phyloP scores from a whole-genome alignment of 2,329 filamentous ascomycete genomes.

The Alternaria sp. region DNA sequence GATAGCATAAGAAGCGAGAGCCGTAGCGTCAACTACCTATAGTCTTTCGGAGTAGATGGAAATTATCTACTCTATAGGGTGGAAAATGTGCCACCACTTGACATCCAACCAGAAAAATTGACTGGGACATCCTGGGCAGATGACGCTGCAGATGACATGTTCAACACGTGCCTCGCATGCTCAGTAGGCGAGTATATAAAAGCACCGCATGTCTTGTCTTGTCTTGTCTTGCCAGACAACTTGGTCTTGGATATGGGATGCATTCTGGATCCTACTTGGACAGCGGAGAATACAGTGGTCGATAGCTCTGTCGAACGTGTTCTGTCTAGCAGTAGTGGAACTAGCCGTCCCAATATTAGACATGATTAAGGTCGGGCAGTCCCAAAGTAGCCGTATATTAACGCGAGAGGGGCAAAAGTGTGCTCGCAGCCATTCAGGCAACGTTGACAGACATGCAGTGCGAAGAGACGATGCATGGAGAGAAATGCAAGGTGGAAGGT shows the following conservation, averaged over 20 bases:
- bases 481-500: background rate
- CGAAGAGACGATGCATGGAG: background rate
- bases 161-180: constrained; percentile 5
- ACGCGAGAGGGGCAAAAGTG: background rate
- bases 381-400: background rate
- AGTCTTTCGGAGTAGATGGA: background rate
- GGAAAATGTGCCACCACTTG: background rate
- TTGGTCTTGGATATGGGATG: background rate
- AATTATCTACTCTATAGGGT: background rate
- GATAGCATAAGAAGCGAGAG: background rate
- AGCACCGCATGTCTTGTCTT: background rate
- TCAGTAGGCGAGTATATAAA: background rate
- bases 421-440: background rate
- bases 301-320: background rate
- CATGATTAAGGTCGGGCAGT: background rate
- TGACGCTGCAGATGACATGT: background rate
- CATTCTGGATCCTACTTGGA: background rate
- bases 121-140: constrained; percentile 1
- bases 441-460: background rate
- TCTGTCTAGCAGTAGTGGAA: background rate
- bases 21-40: background rate
- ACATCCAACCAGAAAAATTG: background rate
- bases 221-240: background rate
- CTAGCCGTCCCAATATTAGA: background rate
- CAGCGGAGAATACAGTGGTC: background rate